Evolutionary conservation across 2,329 filamentous ascomycete genomes (phyloP).

Genomic region (Fusarium oligoseptatum): DNA sequence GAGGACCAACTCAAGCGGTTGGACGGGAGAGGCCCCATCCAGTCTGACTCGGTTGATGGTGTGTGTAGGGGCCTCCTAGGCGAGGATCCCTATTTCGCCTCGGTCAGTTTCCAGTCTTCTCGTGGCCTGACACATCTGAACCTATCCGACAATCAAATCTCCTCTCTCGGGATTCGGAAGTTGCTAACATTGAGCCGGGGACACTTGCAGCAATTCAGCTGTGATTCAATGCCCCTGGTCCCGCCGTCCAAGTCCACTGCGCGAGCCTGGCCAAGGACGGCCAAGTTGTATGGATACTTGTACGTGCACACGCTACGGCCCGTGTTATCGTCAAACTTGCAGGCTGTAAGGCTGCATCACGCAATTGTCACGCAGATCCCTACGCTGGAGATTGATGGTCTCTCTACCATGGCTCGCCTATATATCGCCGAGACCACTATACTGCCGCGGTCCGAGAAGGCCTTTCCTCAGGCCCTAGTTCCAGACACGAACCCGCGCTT

Average conservation of each 20-base stretch:
- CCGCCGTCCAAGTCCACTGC: constrained; percentile 18
- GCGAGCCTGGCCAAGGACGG: constrained; percentile 46
- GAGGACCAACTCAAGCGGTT: constrained; percentile 50
- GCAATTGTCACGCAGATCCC: constrained; percentile 70
- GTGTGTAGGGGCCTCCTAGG: constrained; percentile 43
- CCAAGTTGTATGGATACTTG: constrained; percentile 58
- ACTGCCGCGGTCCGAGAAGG: constrained; percentile 57
- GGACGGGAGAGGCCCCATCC: constrained; percentile 41
- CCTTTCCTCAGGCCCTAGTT: constrained; percentile 62
- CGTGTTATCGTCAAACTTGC: constrained; percentile 66
- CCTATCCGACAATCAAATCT: constrained; percentile 64
- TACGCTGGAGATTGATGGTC: constrained; percentile 55
- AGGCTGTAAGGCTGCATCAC: constrained; percentile 68
- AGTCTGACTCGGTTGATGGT: constrained; percentile 48
- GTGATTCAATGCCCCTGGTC: constrained; percentile 57
- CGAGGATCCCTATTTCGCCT: constrained; percentile 35
- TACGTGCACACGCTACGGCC: constrained; percentile 64
- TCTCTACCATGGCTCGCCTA: constrained; percentile 53
- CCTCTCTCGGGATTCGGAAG: constrained; percentile 56
- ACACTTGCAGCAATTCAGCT: constrained; percentile 66
- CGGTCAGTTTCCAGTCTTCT: constrained; percentile 37
- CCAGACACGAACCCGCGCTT: constrained; percentile 71
- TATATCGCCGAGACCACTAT: constrained; percentile 62
- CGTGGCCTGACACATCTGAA: constrained; percentile 66
- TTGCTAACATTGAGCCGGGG: constrained; percentile 60